A percentile compares a stretch with the other conserved stretches of the same genome.
Conservation (phyloP, 345 rosid genomes). For the Moricandia arvensis region DNA sequence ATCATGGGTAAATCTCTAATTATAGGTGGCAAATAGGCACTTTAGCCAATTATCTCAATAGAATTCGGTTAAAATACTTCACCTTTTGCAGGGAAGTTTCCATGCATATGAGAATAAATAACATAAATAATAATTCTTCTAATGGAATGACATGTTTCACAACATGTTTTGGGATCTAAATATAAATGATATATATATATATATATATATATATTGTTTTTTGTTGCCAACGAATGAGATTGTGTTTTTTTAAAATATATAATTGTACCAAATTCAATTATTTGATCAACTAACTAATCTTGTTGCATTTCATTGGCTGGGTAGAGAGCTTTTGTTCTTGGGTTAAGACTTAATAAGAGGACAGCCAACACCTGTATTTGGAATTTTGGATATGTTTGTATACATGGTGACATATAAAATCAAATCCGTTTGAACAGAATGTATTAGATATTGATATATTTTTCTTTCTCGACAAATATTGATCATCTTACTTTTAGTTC, state of each 20-base stretch:
- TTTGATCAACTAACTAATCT: slow-evolving; percentile 1
- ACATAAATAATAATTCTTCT: background rate
- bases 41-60: no score
- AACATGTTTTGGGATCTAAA: background rate
- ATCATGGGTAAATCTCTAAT: no score
- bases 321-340: background rate
- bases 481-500: background rate
- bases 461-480: slow-evolving; percentile 7
- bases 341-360: slow-evolving; percentile 7
- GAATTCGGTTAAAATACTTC: slow-evolving; percentile 1
- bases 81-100: slow-evolving; percentile 11
- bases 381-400: slow-evolving; percentile 25
- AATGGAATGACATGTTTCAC: slow-evolving; percentile 2
- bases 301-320: slow-evolving; percentile 12
- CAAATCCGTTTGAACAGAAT: background rate
- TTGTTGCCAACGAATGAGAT: background rate
- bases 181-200: background rate
- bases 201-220: background rate
- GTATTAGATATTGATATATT: background rate
- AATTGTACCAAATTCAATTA: slow-evolving; percentile 21
- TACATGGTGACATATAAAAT: slow-evolving; percentile 13
- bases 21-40: no score
- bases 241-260: background rate
- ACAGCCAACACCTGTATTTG: slow-evolving; percentile 22
- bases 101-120: slow-evolving; percentile 6